Evolutionary conservation across 495 filamentous ascomycete genomes (phyloP), one percentile per base, ranked within the genome.

Genomic region (Xylaria castorea): DNA sequence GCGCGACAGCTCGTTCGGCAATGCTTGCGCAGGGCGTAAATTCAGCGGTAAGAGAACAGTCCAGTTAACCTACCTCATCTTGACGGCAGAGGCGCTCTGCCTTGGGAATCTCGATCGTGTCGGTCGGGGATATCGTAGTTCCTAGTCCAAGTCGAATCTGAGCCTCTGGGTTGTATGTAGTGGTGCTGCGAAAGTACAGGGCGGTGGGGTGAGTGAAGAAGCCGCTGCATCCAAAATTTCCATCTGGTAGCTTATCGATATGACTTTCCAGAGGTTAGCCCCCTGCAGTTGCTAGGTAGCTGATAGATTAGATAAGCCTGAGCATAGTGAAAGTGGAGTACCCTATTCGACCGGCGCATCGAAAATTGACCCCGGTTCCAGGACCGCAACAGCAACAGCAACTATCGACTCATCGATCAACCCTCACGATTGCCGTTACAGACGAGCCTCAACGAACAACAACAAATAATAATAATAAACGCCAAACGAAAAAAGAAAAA

Each of bases 11-110:
- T 27, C 16, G 50, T 65, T 55, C 55, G 48, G 60, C 18, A 34
- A 20, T 25, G 68, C n/a, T 65, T 14, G 48, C 40, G 48, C 25
- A 44, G 16, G 18, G n/a, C 5, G 27, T n/a, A 48, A 20, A 68
- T 68, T 55, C 20, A 58, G 36, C 2, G 46, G 25, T 30, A 53
- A 0, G 38, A 30, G 40, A 34, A 61, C 34, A 22, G 20, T 22
- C 5, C 18, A 11, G 72, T 14, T 27, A 68, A 71, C 78, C 66
- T 73, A 83, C 82, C 82, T 83, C 83, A 85, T 85, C 65, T 79
- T 82, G 77, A 70, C 72, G 68, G 68, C 40, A 55, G 34, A 74
- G 48, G 34, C 34, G 61, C 61, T 61, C 72, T 65, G 44, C 40
- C 72, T 60, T 51, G 14, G 32, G 46, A 32, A 68, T 42, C 55